phyloP scores from a whole-genome alignment of 202 grass and related monocot genomes.

The Schoenoplectus tabernaemontani region DNA sequence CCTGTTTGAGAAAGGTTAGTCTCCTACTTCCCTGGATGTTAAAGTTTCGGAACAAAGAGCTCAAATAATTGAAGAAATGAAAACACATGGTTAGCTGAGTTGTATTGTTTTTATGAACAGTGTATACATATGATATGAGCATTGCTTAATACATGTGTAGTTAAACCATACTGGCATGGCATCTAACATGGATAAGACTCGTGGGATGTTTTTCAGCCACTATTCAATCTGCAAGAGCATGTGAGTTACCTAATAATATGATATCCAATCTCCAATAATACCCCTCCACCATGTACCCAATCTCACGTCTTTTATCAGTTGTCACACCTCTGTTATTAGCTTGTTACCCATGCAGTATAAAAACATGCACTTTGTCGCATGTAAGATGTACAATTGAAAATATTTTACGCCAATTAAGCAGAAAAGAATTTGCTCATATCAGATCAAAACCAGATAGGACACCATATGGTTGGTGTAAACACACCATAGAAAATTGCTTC shows the following conservation, averaged over 20 bases:
- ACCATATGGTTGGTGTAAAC: too few relatives aligned
- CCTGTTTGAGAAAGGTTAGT: neutral
- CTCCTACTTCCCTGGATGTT: neutral
- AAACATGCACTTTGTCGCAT: neutral
- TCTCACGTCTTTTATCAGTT: neutral
- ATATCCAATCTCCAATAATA: neutral
- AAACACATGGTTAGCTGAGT: neutral
- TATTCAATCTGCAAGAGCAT: constrained; percentile 1
- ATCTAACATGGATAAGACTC: constrained; percentile 2
- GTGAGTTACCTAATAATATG: neutral
- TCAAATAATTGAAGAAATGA: neutral
- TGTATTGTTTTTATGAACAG: neutral
- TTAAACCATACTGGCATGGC: neutral
- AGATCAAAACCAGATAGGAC: too few relatives aligned
- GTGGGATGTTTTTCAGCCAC: neutral
- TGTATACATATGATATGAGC: neutral
- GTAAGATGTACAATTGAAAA: neutral
- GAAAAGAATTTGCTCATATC: too few relatives aligned
- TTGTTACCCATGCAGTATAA: neutral
- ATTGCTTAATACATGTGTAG: neutral
- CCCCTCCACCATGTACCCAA: neutral
- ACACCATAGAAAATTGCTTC: neutral
- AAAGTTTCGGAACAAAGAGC: neutral
- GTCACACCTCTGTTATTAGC: too few relatives aligned
- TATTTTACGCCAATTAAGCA: too few relatives aligned